A percentile compares a stretch with the other conserved stretches of the same genome.
Conservation (phyloP, 345 rosid species). For the Salix arbutifolia region DNA sequence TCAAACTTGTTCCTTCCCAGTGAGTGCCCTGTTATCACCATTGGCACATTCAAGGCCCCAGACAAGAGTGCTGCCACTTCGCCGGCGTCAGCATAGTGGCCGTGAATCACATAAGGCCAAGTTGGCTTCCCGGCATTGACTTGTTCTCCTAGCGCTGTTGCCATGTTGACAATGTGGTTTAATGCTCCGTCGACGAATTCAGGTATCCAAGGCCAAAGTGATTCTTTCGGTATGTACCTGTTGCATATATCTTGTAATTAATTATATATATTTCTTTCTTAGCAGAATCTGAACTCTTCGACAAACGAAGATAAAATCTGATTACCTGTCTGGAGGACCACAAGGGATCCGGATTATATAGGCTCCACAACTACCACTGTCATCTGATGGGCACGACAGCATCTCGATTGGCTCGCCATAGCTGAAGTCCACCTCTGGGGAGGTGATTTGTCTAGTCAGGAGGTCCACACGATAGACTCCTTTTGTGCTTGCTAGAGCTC, state of each 20-base stretch:
- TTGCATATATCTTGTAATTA: background rate
- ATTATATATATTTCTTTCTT: background rate
- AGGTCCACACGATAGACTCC: constrained; percentile 66
- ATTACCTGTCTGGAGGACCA: constrained; percentile 51
- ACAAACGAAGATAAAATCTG: background rate
- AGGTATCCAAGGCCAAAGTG: constrained; percentile 61
- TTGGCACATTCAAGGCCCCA: constrained; percentile 58
- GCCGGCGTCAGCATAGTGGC: constrained; percentile 73
- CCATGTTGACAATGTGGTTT: constrained; percentile 56
- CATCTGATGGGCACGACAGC: constrained; percentile 67
- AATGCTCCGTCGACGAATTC: constrained; percentile 64
- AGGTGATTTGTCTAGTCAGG: constrained; percentile 58
- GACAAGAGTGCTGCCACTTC: constrained; percentile 60
- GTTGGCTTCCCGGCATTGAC: constrained; percentile 49
- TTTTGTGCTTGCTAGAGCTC: constrained; percentile 53
- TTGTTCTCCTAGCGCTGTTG: constrained; percentile 53
- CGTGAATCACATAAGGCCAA: constrained; percentile 70
- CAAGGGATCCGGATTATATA: constrained; percentile 67
- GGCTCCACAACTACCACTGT: constrained; percentile 58
- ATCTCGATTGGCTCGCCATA: constrained; percentile 77
- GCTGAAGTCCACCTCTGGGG: constrained; percentile 60
- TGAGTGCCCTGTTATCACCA: constrained; percentile 69
- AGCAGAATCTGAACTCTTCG: background rate
- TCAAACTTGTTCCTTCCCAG: constrained; percentile 66
- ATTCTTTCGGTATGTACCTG: constrained; percentile 66